Evolutionary conservation across 2,329 filamentous ascomycete genomes (phyloP).

Genomic region (Fusarium anguioides): DNA sequence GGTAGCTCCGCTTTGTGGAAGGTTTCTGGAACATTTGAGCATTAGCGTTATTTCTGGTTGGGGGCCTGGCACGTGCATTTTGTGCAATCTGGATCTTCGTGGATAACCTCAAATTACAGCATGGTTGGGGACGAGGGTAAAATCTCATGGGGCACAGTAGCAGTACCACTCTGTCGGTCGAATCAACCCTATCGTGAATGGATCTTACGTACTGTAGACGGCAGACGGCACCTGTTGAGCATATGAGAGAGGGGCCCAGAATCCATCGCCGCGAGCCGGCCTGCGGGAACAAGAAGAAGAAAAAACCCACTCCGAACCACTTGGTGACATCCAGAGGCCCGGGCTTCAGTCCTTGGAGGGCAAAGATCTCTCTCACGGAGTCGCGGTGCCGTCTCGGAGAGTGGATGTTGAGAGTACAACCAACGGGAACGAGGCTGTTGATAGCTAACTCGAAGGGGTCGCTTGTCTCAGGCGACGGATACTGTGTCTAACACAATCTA

Average conservation of each 20-base stretch:
- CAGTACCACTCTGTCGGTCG: conserved; percentile 26
- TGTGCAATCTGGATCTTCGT: conserved; percentile 36
- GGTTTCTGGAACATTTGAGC: conserved; percentile 43
- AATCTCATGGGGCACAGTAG: conserved; percentile 10
- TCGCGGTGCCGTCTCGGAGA: conserved; percentile 12
- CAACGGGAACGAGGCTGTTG: conserved; percentile 36
- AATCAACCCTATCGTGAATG: conserved; percentile 1
- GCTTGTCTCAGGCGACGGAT: conserved; percentile 36
- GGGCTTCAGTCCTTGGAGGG: conserved; percentile 27
- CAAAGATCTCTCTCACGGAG: conserved; percentile 28
- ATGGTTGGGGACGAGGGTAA: conserved; percentile 42
- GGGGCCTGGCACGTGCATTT: conserved; percentile 41
- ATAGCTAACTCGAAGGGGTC: conserved; percentile 38
- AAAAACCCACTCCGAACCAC: conserved; percentile 40
- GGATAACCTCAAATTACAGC: conserved; percentile 38
- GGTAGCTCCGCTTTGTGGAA: conserved; percentile 38
- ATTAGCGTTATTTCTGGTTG: conserved; percentile 19
- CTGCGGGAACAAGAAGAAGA: conserved; percentile 32
- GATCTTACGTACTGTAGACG: conserved; percentile 26
- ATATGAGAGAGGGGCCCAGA: conserved; percentile 34
- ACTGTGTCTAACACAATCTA: conserved; percentile 30
- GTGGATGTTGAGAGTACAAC: conserved; percentile 21
- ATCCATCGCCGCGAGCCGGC: conserved; percentile 39
- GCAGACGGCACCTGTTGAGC: conserved; percentile 18
- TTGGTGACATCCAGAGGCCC: conserved; percentile 36